phyloP scores from a whole-genome alignment of 805 yeast species.

The Saccharomycopsis schoenii region DNA sequence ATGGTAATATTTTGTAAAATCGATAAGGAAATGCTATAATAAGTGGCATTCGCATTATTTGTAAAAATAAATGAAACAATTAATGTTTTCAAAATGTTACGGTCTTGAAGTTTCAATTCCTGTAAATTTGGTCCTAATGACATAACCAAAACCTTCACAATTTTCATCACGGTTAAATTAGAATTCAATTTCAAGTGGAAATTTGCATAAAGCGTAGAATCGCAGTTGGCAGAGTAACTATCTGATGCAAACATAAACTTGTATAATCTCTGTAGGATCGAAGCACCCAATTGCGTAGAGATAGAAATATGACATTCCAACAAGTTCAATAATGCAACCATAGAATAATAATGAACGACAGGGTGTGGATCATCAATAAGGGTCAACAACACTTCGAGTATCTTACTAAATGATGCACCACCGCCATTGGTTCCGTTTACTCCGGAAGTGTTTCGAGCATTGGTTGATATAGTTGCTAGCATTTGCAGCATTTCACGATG shows the following conservation, averaged over 20 bases:
- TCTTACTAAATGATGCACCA: slow-evolving; percentile 29
- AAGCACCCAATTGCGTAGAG: slow-evolving; percentile 33
- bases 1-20: slow-evolving; percentile 37
- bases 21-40: slow-evolving; percentile 30
- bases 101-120: slow-evolving; percentile 25
- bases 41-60: slow-evolving; percentile 24
- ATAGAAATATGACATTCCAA: slow-evolving; percentile 46
- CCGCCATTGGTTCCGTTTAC: slow-evolving; percentile 14
- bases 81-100: slow-evolving; percentile 29
- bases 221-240: slow-evolving; percentile 37
- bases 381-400: slow-evolving; percentile 48
- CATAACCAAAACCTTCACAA: slow-evolving; percentile 36
- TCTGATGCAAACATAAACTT: slow-evolving; percentile 33
- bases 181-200: slow-evolving; percentile 40
- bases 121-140: slow-evolving; percentile 49
- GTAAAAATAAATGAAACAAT: slow-evolving; percentile 26
- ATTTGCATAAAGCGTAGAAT: slow-evolving; percentile 38
- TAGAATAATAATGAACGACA: slow-evolving; percentile 62
- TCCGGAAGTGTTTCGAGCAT: neutral
- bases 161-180: slow-evolving; percentile 31
- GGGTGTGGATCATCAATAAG: slow-evolving; percentile 78
- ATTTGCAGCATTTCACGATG: slow-evolving; percentile 25
- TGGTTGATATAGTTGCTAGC: neutral
- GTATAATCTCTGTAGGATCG: slow-evolving; percentile 33
- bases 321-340: slow-evolving; percentile 47